Conservation (phyloP, 176 grass and related monocot genomes). For the Dendrocalamus sinicus region DNA sequence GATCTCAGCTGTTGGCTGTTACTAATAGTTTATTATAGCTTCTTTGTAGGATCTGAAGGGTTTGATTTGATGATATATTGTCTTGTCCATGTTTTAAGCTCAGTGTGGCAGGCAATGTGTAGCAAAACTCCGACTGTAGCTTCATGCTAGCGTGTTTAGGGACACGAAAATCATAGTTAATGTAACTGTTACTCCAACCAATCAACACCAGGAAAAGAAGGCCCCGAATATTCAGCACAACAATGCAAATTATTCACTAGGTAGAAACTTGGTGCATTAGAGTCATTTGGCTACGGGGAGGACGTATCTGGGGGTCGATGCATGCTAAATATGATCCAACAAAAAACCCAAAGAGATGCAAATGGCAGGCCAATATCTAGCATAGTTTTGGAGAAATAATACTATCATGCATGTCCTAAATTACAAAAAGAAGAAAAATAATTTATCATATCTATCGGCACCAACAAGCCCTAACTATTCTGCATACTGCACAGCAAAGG, state of each 20-base stretch:
- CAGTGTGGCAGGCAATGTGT: background rate
- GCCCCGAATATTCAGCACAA: background rate
- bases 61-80: background rate
- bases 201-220: background rate
- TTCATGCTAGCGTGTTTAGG: background rate
- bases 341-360: no score
- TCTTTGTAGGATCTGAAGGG: conserved; percentile 2
- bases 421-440: background rate
- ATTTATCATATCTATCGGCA: no score
- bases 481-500: background rate
- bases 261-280: background rate
- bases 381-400: background rate
- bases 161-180: background rate
- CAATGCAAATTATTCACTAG: background rate
- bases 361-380: background rate
- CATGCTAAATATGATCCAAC: conserved; percentile 2
- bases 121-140: background rate
- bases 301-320: background rate
- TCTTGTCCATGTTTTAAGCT: background rate
- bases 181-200: background rate
- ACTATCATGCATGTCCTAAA: background rate
- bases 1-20: conserved; percentile 1
- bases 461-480: background rate
- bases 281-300: background rate
- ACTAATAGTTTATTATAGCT: background rate